phyloP scores from a whole-genome alignment of 768 basidiomycete species.

The Kwoniella dendrophila region DNA sequence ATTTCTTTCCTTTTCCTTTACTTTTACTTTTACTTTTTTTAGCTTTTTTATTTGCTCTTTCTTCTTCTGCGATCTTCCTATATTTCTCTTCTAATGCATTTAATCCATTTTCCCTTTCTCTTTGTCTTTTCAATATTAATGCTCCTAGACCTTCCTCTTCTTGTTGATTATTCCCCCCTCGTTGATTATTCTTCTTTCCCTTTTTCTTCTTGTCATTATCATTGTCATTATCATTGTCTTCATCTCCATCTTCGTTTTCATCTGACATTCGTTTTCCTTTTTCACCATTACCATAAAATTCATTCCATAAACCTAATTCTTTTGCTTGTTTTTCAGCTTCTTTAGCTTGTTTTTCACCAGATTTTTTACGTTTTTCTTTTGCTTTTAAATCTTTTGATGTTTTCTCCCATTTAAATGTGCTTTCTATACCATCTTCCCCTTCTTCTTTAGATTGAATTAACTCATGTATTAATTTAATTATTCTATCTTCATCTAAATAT shows the following conservation, averaged over 20 bases:
- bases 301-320: conserved; percentile 88
- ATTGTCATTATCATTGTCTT: too few relatives aligned
- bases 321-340: conserved; percentile 81
- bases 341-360: conserved; percentile 73
- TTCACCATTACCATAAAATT: conserved; percentile 67
- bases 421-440: conserved; percentile 63
- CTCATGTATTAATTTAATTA: conserved; percentile 68
- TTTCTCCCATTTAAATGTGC: conserved; percentile 65
- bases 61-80: conserved; percentile 56
- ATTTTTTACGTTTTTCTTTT: conserved; percentile 70
- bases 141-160: conserved; percentile 65
- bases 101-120: conserved; percentile 66
- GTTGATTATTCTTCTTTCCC: too few relatives aligned
- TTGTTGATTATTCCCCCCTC: too few relatives aligned
- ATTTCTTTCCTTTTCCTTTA: conserved; percentile 60
- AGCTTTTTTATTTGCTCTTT: conserved; percentile 49
- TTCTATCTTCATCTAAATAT: conserved; percentile 79
- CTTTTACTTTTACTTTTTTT: conserved; percentile 57
- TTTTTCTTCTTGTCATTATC: too few relatives aligned
- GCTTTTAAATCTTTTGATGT: conserved; percentile 79
- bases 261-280: conserved; percentile 80
- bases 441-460: conserved; percentile 69
- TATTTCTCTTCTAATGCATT: conserved; percentile 60
- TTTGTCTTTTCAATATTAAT: conserved; percentile 75
- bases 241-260: conserved; percentile 31